Evolutionary conservation across 441 rosid genomes (phyloP), one percentile per base, ranked within the genome.

Genomic region (Croton laevigatus): DNA sequence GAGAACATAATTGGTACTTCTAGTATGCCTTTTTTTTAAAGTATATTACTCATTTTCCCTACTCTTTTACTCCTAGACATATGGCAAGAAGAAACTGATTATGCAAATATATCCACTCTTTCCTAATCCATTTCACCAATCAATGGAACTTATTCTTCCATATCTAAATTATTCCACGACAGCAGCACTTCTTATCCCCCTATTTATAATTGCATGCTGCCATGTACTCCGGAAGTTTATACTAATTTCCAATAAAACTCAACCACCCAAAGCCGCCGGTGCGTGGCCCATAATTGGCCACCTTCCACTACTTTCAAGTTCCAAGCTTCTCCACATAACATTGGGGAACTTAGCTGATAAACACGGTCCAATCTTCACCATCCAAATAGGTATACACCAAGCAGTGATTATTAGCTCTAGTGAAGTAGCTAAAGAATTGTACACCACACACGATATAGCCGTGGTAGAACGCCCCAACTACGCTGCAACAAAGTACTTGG

Each of bases 371-470:
- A 68, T 74, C 14, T 78, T 59, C 60, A 54, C 49, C 20, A 12
- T 78, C 13, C 44, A 65, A 23, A 5, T 71, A 4, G 81, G 81
- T 12, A 17, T 67, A 1, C 59, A 45, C 37, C 27, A 27, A 9
- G 62, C 71, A 1, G 1, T 79, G 44, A 76, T 75, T 23, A 66
- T 79, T 11, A 79, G 65, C 38, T 48, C 42, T 16, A 51, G 59
- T 71, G 81, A 79, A 62, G 0, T 71, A n/a, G 68, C 76, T 16
- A 75, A 63, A 48, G 81, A 77, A 36, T 23, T 75, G 27, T 66
- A 69, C 69, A 78, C 73, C 36, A 62, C 62, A 23, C 22, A 75
- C 34, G 82, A 79, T 68, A 5, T 22, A 7, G 66, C 61, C 6
- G 44, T 72, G 1, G 46, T 76, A 3, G 20, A 49, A 20, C 81